Evolutionary conservation across 1,139 yeast genomes (phyloP).

Genomic region (Yamadazyma atlantica): DNA sequence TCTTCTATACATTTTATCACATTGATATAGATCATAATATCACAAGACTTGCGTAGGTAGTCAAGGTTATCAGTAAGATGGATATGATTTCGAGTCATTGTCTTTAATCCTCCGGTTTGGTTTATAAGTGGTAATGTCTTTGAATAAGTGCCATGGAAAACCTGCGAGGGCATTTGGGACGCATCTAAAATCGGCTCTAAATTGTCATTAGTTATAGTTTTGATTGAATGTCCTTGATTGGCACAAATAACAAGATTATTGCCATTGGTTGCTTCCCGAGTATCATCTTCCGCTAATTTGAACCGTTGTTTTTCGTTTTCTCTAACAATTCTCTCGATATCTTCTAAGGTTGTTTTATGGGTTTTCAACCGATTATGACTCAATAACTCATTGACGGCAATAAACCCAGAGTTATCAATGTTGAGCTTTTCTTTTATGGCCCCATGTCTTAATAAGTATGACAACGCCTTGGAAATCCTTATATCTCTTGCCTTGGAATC

Average conservation of each 20-base stretch:
- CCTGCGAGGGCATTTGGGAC: conserved; percentile 22
- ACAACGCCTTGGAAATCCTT: conserved; percentile 67
- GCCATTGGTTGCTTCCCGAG: conserved; percentile 12
- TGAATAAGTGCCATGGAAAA: conserved; percentile 82
- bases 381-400: conserved; percentile 53
- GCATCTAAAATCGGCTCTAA: conserved; percentile 25
- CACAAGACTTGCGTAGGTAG: conserved; percentile 68
- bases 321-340: conserved; percentile 59
- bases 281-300: conserved; percentile 29
- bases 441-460: conserved; percentile 80
- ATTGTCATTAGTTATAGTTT: conserved; percentile 38
- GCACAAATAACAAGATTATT: conserved; percentile 63
- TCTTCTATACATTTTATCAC: conserved; percentile 40
- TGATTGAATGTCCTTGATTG: conserved; percentile 85
- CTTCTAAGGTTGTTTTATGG: conserved; percentile 52
- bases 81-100: conserved; percentile 79
- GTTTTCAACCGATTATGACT: conserved; percentile 59
- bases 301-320: conserved; percentile 73
- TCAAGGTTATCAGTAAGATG: conserved; percentile 64
- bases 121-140: conserved; percentile 51
- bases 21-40: conserved; percentile 65
- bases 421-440: conserved; percentile 69
- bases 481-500: conserved; percentile 36
- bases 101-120: conserved; percentile 55
- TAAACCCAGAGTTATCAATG: conserved; percentile 69